These are phyloP conservation scores for Kondoa subrosea DNA, from an alignment of 768 basidiomycete genomes.

Conservation along the genomic window DNA sequence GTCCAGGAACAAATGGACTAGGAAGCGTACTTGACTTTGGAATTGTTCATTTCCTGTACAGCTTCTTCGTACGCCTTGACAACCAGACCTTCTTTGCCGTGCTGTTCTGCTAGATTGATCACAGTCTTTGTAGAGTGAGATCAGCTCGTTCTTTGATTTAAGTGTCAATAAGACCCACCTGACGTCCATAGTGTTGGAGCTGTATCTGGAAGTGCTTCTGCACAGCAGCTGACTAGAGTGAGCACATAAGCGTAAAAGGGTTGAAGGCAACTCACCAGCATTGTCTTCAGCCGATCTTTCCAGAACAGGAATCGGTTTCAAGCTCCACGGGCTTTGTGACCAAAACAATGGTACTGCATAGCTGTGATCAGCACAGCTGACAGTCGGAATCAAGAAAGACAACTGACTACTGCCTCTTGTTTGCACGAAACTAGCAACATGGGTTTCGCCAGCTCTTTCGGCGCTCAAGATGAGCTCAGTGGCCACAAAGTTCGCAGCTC, in stretches of 20 bases:
- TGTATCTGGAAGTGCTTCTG: conserved; percentile 24
- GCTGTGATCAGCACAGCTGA: background rate
- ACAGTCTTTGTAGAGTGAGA: conserved; percentile 30
- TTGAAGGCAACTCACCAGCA: background rate
- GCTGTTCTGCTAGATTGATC: conserved; percentile 77
- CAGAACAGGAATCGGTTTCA: conserved; percentile 28
- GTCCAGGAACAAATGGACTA: background rate
- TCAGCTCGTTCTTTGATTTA: background rate
- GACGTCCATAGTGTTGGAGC: conserved; percentile 19
- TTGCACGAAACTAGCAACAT: conserved; percentile 48
- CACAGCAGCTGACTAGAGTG: conserved; percentile 20
- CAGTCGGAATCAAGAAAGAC: conserved; percentile 40
- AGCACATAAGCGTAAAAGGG: background rate
- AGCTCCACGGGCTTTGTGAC: conserved; percentile 23
- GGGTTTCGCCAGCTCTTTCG: conserved; percentile 11
- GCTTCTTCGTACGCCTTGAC: conserved; percentile 61
- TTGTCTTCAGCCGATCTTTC: conserved; percentile 24
- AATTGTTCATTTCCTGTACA: conserved; percentile 38
- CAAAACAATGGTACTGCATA: conserved; percentile 21
- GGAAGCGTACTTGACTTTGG: conserved; percentile 31
- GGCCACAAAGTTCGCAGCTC: conserved; percentile 27
- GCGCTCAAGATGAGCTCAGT: conserved; percentile 66
- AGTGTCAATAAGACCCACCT: conserved; percentile 37
- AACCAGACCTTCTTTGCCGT: conserved; percentile 68
- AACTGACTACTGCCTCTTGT: conserved; percentile 44